Percentiles rank a stretch among this genome's conserved stretches.
Evolutionary conservation across 768 basidiomycete genomes (phyloP).

Genomic region (Sarcodon sp.): DNA sequence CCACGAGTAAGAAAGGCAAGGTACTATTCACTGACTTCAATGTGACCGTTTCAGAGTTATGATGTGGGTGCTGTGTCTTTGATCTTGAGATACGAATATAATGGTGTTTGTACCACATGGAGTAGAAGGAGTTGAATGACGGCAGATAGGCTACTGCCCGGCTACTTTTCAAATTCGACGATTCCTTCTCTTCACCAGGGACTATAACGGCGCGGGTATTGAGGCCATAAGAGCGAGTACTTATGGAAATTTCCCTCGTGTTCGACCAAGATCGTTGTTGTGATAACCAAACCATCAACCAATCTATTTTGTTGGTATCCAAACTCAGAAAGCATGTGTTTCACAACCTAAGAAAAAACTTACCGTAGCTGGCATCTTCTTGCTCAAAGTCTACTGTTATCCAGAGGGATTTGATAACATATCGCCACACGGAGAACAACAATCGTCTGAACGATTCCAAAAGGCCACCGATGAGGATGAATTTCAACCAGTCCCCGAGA

Average conservation of each 20-base stretch:
- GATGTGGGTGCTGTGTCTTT: conserved; percentile 13
- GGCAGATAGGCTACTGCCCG: conserved; percentile 29
- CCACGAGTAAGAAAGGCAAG: background rate
- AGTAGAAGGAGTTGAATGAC: conserved; percentile 22
- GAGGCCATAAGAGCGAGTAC: conserved; percentile 27
- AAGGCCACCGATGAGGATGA: conserved; percentile 47
- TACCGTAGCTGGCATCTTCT: conserved; percentile 43
- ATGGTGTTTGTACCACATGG: conserved; percentile 33
- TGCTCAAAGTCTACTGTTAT: conserved; percentile 51
- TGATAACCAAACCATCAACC: conserved; percentile 63
- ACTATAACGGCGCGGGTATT: conserved; percentile 8
- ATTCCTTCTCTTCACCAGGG: background rate
- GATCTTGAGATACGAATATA: conserved; percentile 19
- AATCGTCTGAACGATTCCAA: conserved; percentile 46
- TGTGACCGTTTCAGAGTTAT: conserved; percentile 18
- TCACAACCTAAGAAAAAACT: conserved; percentile 10
- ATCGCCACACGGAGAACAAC: conserved; percentile 26
- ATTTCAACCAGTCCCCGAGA: conserved; percentile 48
- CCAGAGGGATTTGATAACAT: conserved; percentile 38
- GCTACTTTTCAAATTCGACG: background rate
- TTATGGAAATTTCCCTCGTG: conserved; percentile 29
- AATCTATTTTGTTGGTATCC: conserved; percentile 25
- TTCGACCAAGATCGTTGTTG: conserved; percentile 48
- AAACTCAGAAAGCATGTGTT: conserved; percentile 1
- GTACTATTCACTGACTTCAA: conserved; percentile 24